These are phyloP conservation scores for Eurotiales sp. DNA, from an alignment of 2,329 filamentous ascomycete species.

Conservation along the genomic window DNA sequence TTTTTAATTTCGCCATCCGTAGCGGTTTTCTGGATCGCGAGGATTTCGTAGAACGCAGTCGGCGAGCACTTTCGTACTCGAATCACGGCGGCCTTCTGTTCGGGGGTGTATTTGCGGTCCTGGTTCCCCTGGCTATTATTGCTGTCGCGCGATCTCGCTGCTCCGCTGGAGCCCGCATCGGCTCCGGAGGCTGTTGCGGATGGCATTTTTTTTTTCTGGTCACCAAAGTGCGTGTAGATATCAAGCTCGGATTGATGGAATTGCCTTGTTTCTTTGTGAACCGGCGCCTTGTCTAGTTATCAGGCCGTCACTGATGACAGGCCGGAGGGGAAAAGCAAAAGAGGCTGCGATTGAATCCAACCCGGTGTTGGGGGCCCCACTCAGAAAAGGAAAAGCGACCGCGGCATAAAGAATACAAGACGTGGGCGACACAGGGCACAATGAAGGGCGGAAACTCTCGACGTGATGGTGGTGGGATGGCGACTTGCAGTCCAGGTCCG, in stretches of 20 bases:
- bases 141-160: conserved; percentile 44
- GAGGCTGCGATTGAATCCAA: no score
- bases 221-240: no score
- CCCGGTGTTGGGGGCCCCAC: neutral
- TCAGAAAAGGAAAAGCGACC: neutral
- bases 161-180: conserved; percentile 36
- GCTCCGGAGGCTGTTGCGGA: conserved; percentile 46
- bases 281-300: no score
- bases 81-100: conserved; percentile 88
- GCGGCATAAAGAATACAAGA: no score
- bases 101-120: conserved; percentile 67
- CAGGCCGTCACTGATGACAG: neutral
- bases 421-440: no score
- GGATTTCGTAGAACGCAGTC: conserved; percentile 94
- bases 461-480: neutral
- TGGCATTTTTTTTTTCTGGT: conserved; percentile 27
- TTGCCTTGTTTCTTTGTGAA: no score
- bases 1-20: conserved; percentile 91
- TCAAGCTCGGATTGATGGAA: no score
- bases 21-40: conserved; percentile 65
- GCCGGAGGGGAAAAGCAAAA: neutral
- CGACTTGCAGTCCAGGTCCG: no score
- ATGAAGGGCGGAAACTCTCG: neutral
- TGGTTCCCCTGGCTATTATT: conserved; percentile 51
- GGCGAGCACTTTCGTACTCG: conserved; percentile 78